Evolutionary conservation across 768 basidiomycete species (phyloP), one percentile per base, ranked within the genome.

Genomic region (Lactarius deliciosus): DNA sequence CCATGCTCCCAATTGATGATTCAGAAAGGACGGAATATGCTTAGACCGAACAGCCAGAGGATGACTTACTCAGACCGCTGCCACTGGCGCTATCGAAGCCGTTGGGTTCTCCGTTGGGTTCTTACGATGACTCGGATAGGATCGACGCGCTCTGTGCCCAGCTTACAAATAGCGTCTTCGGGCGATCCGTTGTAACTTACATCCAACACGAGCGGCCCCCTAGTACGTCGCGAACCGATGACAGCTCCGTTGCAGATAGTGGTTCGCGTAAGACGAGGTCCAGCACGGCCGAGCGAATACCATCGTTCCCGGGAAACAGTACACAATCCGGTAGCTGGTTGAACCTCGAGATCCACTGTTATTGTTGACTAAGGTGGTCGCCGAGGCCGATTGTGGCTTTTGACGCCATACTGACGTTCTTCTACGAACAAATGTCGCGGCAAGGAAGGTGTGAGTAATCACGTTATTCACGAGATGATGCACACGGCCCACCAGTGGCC

Each of bases 261-360:
- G 11, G 82, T 85, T 55, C 84, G 80, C 66, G 81, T 79, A 63
- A 78, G 81, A 58, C 72, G 71, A 57, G 86, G 86, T 70, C 80
- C 40, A 86, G 78, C 22, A 83, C 81, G 11, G 64, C 36, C 36
- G 79, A 77, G 68, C 80, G 81, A 60, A 84, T 38, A 4, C 11
- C 72, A 28, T 73, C 70, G 62, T 79, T 79, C 45, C 80, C 81
- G 69, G 85, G 86, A 61, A 88, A 76, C 62, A 88, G 76, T 32
- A 88, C 82, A 60, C 88, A 85, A 74, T 88, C 83, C 9, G 86
- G 85, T 25, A 74, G 76, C 69, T 81, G 80, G 15, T 40, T 16
- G 43, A 43, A 25, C 80, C 82, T 53, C 73, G 5, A 86, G 76
- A 62, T 75, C 73, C 63, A 57, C 38, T 40, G 11, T 36, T 36